These are phyloP conservation scores for Russula sp. DNA, from an alignment of 768 basidiomycete species.

Conservation along the genomic window DNA sequence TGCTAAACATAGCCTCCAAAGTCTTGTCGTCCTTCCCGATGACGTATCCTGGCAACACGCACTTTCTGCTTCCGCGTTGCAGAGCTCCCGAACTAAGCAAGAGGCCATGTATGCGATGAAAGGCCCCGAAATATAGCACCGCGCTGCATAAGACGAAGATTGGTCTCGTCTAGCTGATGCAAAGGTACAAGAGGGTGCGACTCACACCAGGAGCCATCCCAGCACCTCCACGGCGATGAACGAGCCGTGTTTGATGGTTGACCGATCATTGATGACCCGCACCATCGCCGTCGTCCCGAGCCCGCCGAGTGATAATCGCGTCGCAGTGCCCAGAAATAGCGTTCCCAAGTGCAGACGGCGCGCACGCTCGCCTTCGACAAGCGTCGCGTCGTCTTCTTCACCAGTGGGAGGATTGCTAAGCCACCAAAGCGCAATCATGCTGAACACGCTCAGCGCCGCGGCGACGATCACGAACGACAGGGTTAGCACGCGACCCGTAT, in stretches of 20 bases:
- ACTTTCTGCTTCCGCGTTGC: not conserved
- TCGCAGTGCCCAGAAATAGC: conserved; percentile 6
- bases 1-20: not conserved
- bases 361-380: conserved; percentile 1
- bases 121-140: conserved; percentile 11
- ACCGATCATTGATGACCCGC: conserved; percentile 5
- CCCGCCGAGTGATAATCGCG: conserved; percentile 11
- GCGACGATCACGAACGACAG: conserved; percentile 17
- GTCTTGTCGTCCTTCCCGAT: not conserved
- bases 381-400: conserved; percentile 12
- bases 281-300: conserved; percentile 22
- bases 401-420: not conserved
- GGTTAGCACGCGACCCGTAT: conserved; percentile 7
- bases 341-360: not conserved
- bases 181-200: not conserved
- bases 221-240: conserved; percentile 19
- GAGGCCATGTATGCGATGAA: conserved; percentile 13
- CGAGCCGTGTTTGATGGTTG: conserved; percentile 7
- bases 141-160: not conserved
- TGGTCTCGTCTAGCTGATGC: not conserved
- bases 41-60: not conserved
- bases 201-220: conserved; percentile 22
- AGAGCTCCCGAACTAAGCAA: not conserved
- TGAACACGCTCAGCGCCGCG: conserved; percentile 7
- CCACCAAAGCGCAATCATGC: conserved; percentile 14